Conservation (phyloP, 2,329 filamentous ascomycete genomes). For the Fusarium continuum region DNA sequence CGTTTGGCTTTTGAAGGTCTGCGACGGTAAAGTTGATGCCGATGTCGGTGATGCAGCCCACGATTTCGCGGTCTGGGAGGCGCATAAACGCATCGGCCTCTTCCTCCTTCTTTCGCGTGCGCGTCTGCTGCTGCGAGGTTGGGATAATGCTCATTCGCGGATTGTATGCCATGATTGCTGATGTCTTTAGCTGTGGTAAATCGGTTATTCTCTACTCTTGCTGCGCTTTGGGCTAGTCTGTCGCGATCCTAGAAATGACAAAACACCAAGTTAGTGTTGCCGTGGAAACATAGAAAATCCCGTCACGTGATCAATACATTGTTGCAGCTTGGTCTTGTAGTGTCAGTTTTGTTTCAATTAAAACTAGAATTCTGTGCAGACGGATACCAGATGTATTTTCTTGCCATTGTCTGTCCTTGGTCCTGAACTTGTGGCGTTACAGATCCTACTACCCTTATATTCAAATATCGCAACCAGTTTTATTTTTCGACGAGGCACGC, state of each 20-base stretch:
- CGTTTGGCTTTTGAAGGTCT: constrained; percentile 93
- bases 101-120: constrained; percentile 67
- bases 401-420: no score
- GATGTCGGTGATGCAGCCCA: constrained; percentile 96
- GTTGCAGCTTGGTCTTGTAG: background rate
- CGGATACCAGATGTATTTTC: no score
- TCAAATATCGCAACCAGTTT: no score
- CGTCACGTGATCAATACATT: constrained; percentile 32
- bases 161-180: constrained; percentile 64
- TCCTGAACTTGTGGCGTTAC: no score
- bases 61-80: constrained; percentile 80
- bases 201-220: constrained; percentile 4
- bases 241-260: constrained; percentile 31
- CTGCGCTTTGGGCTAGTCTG: constrained; percentile 5
- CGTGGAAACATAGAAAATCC: constrained; percentile 31
- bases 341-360: constrained; percentile 12
- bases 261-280: constrained; percentile 38
- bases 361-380: background rate
- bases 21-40: constrained; percentile 87
- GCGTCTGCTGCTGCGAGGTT: constrained; percentile 58
- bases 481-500: no score
- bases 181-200: background rate
- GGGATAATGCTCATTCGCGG: constrained; percentile 69
- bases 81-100: constrained; percentile 68
- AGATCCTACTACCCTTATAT: no score